Base-by-base conservation (phyloP, 192 early-diverging fungal genomes). In the Funneliformis geosporum region DNA sequence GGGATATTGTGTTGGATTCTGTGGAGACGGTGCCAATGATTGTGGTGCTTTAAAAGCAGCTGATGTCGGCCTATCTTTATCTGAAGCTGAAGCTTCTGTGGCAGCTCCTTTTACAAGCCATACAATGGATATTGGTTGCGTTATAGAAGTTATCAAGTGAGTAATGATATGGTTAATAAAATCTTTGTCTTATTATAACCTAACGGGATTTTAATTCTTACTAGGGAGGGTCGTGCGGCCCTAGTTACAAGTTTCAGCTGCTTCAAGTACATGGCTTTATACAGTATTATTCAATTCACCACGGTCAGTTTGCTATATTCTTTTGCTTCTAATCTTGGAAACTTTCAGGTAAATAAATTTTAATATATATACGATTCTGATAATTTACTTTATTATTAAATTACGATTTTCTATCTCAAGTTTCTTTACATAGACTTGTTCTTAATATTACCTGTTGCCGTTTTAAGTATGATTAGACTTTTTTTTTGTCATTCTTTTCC, bases 21-120 rank as follows among this genome's bases (percentile, higher is more conserved):
- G 97, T 82, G 98, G 98, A n/a, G 98, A 99, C 82, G 98, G 98
- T 11, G 97, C 98, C 23, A 99, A 99, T 79, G 98, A 99, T 83
- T 96, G 95, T 86, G 96, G 97, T 23, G 98, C 98, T 5, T 86
- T 99, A 16, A 95, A 98, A 73, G 93, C 94, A 0, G 97, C 95
- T 23, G 98, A 99, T 83, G 94, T 97, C 62, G 98, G 98, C 0
- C 87, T 99, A 23, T 97, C 96, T 12, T 88, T 99, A 66, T 97
- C 95, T 16, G 97, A 99, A 76, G 98, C 98, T 5, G 98, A 99
- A 80, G 96, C 97, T 2, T 96, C 94, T 62, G 97, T 99, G 14
- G 98, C 98, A 8, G 98, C 98, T 14, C 97, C 97, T 4, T 99
- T 99, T 83, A 99, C 97, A 0, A 96, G 95, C 66, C 90, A 91